A percentile compares a stretch with the other conserved stretches of the same genome.
phyloP scores from a whole-genome alignment of 2,329 filamentous ascomycete genomes.

The Aspergillus persii region DNA sequence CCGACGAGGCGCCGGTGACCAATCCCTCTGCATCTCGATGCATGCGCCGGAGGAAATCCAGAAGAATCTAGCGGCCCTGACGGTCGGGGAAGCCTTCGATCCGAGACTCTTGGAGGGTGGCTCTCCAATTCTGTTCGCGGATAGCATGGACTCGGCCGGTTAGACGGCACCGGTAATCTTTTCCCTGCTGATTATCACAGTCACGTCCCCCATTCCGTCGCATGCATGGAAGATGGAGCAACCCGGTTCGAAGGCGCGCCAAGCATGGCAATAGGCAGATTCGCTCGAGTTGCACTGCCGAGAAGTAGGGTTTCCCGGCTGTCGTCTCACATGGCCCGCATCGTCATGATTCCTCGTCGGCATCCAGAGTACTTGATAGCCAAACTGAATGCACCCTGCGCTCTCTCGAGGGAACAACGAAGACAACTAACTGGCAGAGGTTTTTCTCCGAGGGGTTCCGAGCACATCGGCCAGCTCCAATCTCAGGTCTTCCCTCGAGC shows the following conservation, averaged over 20 bases:
- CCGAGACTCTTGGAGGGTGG: conserved; percentile 7
- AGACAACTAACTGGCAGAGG: neutral
- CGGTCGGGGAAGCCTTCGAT: neutral
- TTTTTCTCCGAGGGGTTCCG: neutral
- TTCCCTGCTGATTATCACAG: neutral
- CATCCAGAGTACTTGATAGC: neutral
- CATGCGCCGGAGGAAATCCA: conserved; percentile 17
- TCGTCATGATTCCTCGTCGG: neutral
- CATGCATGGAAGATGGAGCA: neutral
- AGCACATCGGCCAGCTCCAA: neutral
- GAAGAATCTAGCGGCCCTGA: conserved; percentile 21
- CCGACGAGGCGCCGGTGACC: neutral
- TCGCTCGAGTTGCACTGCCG: neutral
- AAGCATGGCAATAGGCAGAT: neutral
- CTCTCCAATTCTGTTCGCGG: conserved; percentile 14
- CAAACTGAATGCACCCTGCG: too few species aligned
- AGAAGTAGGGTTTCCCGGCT: neutral
- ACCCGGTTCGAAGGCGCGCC: neutral
- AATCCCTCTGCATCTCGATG: neutral
- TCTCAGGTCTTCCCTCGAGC: neutral
- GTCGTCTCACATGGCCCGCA: neutral
- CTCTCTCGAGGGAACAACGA: neutral
- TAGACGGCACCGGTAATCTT: conserved; percentile 10
- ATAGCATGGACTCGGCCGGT: conserved; percentile 1
- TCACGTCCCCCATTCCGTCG: neutral